phyloP scores from a whole-genome alignment of 2,329 filamentous ascomycete genomes.

The Biscogniauxia mediterranea region DNA sequence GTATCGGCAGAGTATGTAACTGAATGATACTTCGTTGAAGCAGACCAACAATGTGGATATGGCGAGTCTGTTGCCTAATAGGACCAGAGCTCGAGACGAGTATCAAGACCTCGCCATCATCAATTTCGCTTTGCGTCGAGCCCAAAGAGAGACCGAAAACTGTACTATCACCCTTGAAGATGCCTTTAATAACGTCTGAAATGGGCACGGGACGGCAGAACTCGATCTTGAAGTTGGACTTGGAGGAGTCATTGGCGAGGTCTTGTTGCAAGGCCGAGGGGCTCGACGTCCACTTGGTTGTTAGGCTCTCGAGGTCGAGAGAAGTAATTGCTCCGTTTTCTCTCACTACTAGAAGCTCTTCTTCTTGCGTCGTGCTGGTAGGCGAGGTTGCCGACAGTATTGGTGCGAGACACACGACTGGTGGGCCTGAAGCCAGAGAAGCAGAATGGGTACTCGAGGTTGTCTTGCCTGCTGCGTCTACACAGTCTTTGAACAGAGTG shows the following conservation, averaged over 20 bases:
- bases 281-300: conserved; percentile 47
- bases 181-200: conserved; percentile 50
- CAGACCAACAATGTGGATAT: conserved; percentile 30
- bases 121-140: conserved; percentile 41
- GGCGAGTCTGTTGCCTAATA: conserved; percentile 25
- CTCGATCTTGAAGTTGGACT: conserved; percentile 44
- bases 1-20: conserved; percentile 28
- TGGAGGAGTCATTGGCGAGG: conserved; percentile 31
- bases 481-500: conserved; percentile 58
- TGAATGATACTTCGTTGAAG: conserved; percentile 26
- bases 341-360: conserved; percentile 54
- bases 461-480: conserved; percentile 50
- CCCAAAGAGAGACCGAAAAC: conserved; percentile 51
- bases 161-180: conserved; percentile 55
- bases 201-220: conserved; percentile 46
- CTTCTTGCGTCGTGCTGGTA: conserved; percentile 9
- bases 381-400: conserved; percentile 24
- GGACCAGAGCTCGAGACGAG: conserved; percentile 43
- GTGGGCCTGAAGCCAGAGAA: conserved; percentile 39
- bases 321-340: conserved; percentile 60
- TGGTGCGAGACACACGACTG: conserved; percentile 45
- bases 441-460: conserved; percentile 49
- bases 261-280: conserved; percentile 43
- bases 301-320: conserved; percentile 55
- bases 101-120: conserved; percentile 53